Base-by-base conservation (phyloP, 2,329 filamentous ascomycete genomes). In the Pseudocercospora ulei region DNA sequence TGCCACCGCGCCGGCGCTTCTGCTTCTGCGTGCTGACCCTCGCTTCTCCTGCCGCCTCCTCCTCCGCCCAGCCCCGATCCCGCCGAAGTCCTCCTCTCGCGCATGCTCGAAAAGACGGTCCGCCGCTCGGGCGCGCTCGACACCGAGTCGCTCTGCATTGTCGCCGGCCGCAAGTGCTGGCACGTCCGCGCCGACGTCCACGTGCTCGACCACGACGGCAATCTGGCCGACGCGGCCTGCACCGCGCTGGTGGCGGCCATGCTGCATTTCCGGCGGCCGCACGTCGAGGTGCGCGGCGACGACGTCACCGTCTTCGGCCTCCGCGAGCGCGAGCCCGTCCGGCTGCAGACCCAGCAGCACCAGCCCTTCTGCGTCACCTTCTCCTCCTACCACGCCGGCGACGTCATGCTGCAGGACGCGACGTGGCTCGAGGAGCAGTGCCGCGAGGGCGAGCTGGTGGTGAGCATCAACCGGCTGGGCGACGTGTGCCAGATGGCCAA, bases 401-500 rank as follows among this genome's bases (percentile, higher is more conserved):
- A 82, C 50, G 70, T 79, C 8, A 72, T 82, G 27, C 56, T 87
- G 37, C 59, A 83, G n/a, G 83, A 90, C 60, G 72, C 82, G 2
- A 80, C 71, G 27, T 68, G 76, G 59, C 62, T 82, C 24, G 83
- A 90, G 64, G 83, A 90, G 64, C 80, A 85, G 60, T 68, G 86
- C 41, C 69, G 81, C 12, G 72, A 80, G 24, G 79, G 76, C 40
- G 78, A 79, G 60, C 75, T 82, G 53, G 83, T 83, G 4, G 75
- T 96, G 54, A 88, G 84, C 39, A 72, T 94, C 62, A 94, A 95
- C 63, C 78, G 77, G 56, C 81, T 87, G 56, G 87, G 87, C 14
- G 87, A 95, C 65, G 75, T 95, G 25, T 93, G 86, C 55, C 84
- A 92, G 62, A 75, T 95, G 44, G 80, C 86, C 18, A 98, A 98